phyloP scores from a whole-genome alignment of 257 asterid genomes.

The Capsicum baccatum region DNA sequence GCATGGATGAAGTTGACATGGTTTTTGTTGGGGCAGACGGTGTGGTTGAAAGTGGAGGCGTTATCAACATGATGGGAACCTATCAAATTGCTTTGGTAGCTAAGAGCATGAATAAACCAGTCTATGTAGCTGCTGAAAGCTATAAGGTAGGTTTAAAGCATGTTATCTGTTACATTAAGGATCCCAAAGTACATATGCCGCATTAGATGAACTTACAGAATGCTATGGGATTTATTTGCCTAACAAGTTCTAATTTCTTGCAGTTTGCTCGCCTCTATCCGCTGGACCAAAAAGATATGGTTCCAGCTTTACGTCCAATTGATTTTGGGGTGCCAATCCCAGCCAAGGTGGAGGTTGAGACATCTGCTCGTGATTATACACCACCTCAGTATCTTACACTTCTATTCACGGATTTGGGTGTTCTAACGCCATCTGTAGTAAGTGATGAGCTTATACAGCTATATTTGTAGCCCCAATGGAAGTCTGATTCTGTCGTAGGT shows the following conservation, averaged over 20 bases:
- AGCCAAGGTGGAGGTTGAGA: slow-evolving; percentile 88
- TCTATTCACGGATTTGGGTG: slow-evolving; percentile 87
- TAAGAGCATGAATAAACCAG: slow-evolving; percentile 95
- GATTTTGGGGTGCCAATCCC: slow-evolving; percentile 98
- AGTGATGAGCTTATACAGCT: slow-evolving; percentile 30
- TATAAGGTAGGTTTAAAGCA: slow-evolving; percentile 62
- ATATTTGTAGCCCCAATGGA: slow-evolving; percentile 10
- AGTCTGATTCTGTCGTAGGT: background rate
- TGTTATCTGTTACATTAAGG: background rate
- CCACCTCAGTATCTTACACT: slow-evolving; percentile 87
- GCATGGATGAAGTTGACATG: slow-evolving; percentile 97
- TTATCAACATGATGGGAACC: slow-evolving; percentile 97
- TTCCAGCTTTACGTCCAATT: slow-evolving; percentile 80
- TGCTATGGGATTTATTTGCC: background rate
- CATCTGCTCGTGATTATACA: slow-evolving; percentile 92
- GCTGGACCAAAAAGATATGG: slow-evolving; percentile 90
- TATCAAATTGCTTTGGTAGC: slow-evolving; percentile 95
- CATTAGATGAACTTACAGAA: slow-evolving; percentile 1
- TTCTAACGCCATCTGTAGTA: slow-evolving; percentile 91
- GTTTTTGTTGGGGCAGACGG: slow-evolving; percentile 97
- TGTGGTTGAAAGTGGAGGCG: slow-evolving; percentile 93
- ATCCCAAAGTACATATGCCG: background rate
- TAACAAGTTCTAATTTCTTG: slow-evolving; percentile 18
- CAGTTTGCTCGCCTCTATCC: slow-evolving; percentile 98
- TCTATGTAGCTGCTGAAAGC: slow-evolving; percentile 95